A percentile compares a stretch with the other conserved stretches of the same genome.
Evolutionary conservation across 768 basidiomycete genomes (phyloP).

Genomic region (Rhodotorula taiwanensis): DNA sequence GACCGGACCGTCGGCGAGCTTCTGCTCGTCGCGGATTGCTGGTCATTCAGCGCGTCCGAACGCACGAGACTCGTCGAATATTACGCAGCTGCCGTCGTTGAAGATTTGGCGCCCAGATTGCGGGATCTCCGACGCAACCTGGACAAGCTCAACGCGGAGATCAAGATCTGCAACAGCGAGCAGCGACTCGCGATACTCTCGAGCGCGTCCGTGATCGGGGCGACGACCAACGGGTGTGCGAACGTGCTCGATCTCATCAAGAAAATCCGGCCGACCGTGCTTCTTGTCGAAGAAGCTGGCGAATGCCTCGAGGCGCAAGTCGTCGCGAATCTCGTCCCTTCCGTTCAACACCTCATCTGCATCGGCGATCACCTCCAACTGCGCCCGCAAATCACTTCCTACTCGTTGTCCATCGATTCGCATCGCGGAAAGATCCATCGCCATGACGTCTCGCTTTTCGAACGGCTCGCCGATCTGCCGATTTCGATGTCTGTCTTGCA

Average conservation of each 20-base stretch:
- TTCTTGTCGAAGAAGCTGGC: slow-evolving; percentile 73
- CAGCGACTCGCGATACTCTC: slow-evolving; percentile 51
- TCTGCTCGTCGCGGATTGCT: no score
- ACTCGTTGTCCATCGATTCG: slow-evolving; percentile 66
- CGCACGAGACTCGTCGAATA: no score
- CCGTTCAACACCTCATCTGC: slow-evolving; percentile 65
- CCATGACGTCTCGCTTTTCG: slow-evolving; percentile 71
- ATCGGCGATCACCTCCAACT: slow-evolving; percentile 77
- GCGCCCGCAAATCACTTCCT: slow-evolving; percentile 48
- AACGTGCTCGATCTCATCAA: slow-evolving; percentile 50
- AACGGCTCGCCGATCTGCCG: slow-evolving; percentile 54
- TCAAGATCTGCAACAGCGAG: no score
- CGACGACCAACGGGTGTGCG: slow-evolving; percentile 71
- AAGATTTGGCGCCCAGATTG: no score
- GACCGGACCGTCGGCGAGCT: no score
- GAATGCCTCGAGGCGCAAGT: slow-evolving; percentile 45
- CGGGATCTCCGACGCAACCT: no score
- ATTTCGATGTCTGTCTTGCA: slow-evolving; percentile 63
- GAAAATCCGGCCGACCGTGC: slow-evolving; percentile 57
- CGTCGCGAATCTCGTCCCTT: slow-evolving; percentile 51
- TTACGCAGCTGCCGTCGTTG: no score
- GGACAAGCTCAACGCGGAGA: no score
- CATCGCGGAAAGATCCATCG: slow-evolving; percentile 55
- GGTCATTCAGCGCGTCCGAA: no score
- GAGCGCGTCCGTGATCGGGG: slow-evolving; percentile 60